A percentile compares a stretch with the other conserved stretches of the same genome.
phyloP scores from a whole-genome alignment of 768 basidiomycete species.

The Tylopilus rubrobrunneus region DNA sequence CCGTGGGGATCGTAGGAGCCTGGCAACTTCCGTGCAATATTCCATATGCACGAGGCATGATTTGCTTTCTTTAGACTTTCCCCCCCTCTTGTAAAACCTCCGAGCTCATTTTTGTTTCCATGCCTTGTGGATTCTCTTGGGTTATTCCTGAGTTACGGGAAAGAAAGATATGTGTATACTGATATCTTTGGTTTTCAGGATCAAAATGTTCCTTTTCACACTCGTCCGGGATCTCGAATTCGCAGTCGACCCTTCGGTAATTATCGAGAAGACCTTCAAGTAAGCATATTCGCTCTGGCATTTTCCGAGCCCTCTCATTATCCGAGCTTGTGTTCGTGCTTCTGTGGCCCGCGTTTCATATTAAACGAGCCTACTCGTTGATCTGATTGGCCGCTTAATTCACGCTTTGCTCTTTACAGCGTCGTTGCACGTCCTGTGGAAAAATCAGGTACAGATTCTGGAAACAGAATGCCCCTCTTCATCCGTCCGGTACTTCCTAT shows the following conservation, averaged over 20 bases:
- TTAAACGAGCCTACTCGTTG: constrained; percentile 9
- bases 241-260: constrained; percentile 44
- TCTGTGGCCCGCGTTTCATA: constrained; percentile 19
- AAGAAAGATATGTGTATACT: constrained; percentile 1
- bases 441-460: constrained; percentile 47
- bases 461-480: constrained; percentile 60
- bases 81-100: constrained; percentile 3
- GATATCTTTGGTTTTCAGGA: constrained; percentile 38
- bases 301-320: constrained; percentile 22
- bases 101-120: background rate
- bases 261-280: constrained; percentile 64
- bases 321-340: constrained; percentile 12
- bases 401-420: constrained; percentile 26
- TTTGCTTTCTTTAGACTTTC: constrained; percentile 23
- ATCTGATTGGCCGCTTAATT: constrained; percentile 1
- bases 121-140: background rate
- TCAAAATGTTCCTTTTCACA: constrained; percentile 59
- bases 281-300: constrained; percentile 32
- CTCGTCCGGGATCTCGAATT: constrained; percentile 57
- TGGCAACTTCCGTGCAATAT: constrained; percentile 7
- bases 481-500: constrained; percentile 33
- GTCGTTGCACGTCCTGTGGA: constrained; percentile 57
- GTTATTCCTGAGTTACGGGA: constrained; percentile 1
- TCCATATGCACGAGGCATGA: constrained; percentile 10
- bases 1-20: constrained; percentile 7